These are phyloP conservation scores for Aureobasidium melanogenum DNA, from an alignment of 2,329 filamentous ascomycete genomes.

Conservation along the genomic window DNA sequence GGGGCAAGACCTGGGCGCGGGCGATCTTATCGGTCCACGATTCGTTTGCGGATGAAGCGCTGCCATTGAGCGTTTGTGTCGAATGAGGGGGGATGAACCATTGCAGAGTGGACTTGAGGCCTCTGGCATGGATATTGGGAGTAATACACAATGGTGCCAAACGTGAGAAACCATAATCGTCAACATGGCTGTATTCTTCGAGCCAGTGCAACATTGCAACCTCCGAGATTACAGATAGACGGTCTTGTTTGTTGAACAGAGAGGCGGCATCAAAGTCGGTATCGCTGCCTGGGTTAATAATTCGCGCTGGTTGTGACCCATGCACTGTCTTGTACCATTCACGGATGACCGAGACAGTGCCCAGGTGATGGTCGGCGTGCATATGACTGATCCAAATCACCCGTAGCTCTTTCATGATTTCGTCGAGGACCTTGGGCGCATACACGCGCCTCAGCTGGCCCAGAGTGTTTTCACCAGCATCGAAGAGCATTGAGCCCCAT, in stretches of 20 bases:
- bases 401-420: slow-evolving; percentile 69
- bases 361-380: slow-evolving; percentile 93
- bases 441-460: slow-evolving; percentile 76
- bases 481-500: slow-evolving; percentile 79
- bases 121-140: slow-evolving; percentile 19
- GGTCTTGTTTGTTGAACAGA: slow-evolving; percentile 16
- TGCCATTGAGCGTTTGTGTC: background rate
- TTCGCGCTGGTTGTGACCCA: slow-evolving; percentile 23
- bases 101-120: slow-evolving; percentile 21
- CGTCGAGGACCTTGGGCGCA: slow-evolving; percentile 51
- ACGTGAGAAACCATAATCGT: slow-evolving; percentile 63
- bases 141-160: slow-evolving; percentile 43
- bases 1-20: slow-evolving; percentile 18
- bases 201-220: slow-evolving; percentile 66
- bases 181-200: slow-evolving; percentile 67
- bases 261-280: slow-evolving; percentile 25
- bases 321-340: slow-evolving; percentile 63
- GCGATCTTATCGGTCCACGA: slow-evolving; percentile 26
- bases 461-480: slow-evolving; percentile 86
- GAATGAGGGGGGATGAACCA: slow-evolving; percentile 24
- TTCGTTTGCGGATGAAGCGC: slow-evolving; percentile 14
- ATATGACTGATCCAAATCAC: slow-evolving; percentile 90
- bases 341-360: slow-evolving; percentile 68
- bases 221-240: slow-evolving; percentile 61
- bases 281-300: slow-evolving; percentile 15